Percentiles rank a stretch among this genome's conserved stretches.
Evolutionary conservation across 495 filamentous ascomycete species (phyloP).

Genomic region (Patellaria atrata): DNA sequence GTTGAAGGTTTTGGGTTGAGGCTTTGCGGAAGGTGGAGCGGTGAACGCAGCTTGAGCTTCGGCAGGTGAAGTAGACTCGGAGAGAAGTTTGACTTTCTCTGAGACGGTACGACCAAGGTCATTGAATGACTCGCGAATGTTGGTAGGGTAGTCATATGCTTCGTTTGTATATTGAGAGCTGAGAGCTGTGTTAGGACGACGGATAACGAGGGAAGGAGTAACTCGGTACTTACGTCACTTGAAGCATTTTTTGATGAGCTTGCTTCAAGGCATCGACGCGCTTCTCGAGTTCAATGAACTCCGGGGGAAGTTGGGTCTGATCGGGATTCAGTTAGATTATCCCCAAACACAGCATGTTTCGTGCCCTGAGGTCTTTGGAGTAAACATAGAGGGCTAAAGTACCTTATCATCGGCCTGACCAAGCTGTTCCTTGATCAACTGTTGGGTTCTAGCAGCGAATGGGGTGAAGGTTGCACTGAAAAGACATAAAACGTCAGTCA

Average conservation of each 20-base stretch:
- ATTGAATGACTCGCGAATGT: conserved; percentile 93
- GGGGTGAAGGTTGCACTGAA: conserved; percentile 61
- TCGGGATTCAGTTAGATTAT: neutral
- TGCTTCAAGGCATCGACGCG: conserved; percentile 94
- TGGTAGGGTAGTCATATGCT: conserved; percentile 97
- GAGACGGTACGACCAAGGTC: conserved; percentile 89
- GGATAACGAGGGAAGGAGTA: conserved; percentile 3
- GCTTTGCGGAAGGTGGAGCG: conserved; percentile 80
- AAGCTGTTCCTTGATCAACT: conserved; percentile 93
- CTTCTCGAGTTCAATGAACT: conserved; percentile 98
- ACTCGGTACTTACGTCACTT: conserved; percentile 65
- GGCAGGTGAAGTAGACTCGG: conserved; percentile 65
- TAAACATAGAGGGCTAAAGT: no score
- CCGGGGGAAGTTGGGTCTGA: conserved; percentile 90
- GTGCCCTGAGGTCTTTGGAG: neutral
- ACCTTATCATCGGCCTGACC: conserved; percentile 94
- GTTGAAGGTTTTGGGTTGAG: conserved; percentile 96
- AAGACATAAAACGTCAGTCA: conserved; percentile 20
- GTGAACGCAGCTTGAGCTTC: conserved; percentile 91
- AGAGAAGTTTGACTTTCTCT: conserved; percentile 87
- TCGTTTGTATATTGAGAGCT: conserved; percentile 94
- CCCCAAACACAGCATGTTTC: neutral
- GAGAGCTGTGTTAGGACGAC: conserved; percentile 6
- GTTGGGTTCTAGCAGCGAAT: conserved; percentile 84
- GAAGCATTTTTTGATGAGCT: conserved; percentile 90